Conservation (phyloP, 345 rosid genomes). For the Salix dunnii region DNA sequence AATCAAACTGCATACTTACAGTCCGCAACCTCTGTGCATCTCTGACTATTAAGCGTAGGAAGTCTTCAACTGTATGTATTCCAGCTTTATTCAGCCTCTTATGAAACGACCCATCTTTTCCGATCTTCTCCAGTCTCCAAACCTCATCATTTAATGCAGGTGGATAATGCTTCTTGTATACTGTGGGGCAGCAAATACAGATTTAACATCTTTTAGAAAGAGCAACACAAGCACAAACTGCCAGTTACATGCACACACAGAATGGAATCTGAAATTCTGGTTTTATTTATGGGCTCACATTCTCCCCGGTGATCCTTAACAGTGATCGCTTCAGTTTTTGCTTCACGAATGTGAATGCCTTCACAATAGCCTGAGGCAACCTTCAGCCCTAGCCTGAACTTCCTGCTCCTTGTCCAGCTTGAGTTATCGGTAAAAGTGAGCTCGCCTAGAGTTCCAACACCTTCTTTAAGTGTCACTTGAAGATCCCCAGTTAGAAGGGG, state of each 20-base stretch:
- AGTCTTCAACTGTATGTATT: conserved; percentile 78
- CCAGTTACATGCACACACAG: conserved; percentile 31
- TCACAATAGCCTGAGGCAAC: conserved; percentile 37
- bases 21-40: conserved; percentile 75
- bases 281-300: conserved; percentile 19
- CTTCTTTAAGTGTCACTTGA: conserved; percentile 36
- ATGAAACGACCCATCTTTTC: conserved; percentile 94
- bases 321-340: conserved; percentile 35
- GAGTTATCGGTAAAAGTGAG: conserved; percentile 39
- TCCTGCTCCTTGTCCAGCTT: conserved; percentile 44
- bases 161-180: conserved; percentile 97
- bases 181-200: conserved; percentile 29
- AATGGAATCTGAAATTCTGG: not conserved
- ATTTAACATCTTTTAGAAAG: not conserved
- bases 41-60: conserved; percentile 70
- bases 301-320: conserved; percentile 38
- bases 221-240: not conserved
- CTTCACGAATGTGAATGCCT: conserved; percentile 32
- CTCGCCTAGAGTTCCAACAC: conserved; percentile 37
- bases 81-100: conserved; percentile 88
- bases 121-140: conserved; percentile 96
- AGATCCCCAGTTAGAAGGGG: conserved; percentile 39
- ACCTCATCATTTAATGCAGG: conserved; percentile 85
- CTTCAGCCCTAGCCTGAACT: conserved; percentile 40
- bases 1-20: conserved; percentile 45